phyloP scores from a whole-genome alignment of 2,329 filamentous ascomycete species.

The Verticillium nonalfalfae region DNA sequence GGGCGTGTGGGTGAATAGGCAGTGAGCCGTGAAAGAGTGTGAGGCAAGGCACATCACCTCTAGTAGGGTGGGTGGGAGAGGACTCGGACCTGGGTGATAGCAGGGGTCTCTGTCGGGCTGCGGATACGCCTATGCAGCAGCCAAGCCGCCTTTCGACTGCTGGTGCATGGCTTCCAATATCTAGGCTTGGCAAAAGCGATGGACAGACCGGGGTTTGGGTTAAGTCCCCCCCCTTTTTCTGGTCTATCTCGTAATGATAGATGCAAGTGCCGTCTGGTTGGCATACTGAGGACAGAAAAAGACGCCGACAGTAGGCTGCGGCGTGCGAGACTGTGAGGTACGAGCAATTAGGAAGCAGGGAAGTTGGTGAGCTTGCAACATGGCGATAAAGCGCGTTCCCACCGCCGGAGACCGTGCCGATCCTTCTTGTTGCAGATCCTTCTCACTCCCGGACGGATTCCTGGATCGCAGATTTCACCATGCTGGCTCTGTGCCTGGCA shows the following conservation, averaged over 20 bases:
- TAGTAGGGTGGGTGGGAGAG: too few relatives aligned
- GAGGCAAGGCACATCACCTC: neutral
- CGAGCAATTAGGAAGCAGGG: neutral
- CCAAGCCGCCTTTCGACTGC: neutral
- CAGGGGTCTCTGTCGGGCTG: neutral
- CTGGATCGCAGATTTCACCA: neutral
- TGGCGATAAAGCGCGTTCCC: neutral
- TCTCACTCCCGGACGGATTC: neutral
- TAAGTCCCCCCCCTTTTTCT: neutral
- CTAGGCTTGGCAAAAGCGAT: neutral
- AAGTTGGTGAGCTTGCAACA: neutral
- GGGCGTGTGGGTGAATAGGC: neutral
- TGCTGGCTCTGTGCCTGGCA: neutral
- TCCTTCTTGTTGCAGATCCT: neutral
- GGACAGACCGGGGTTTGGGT: neutral
- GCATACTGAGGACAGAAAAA: neutral
- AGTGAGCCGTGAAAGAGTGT: neutral
- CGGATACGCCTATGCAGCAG: neutral
- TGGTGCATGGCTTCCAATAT: neutral
- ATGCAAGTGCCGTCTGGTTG: neutral
- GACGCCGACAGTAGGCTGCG: neutral
- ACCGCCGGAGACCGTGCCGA: neutral
- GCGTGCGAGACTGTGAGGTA: neutral
- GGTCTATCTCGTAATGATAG: neutral
- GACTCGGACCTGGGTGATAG: neutral